These are phyloP conservation scores for Aegilops bicornis DNA, from an alignment of 176 grass and related monocot species.

Conservation along the genomic window DNA sequence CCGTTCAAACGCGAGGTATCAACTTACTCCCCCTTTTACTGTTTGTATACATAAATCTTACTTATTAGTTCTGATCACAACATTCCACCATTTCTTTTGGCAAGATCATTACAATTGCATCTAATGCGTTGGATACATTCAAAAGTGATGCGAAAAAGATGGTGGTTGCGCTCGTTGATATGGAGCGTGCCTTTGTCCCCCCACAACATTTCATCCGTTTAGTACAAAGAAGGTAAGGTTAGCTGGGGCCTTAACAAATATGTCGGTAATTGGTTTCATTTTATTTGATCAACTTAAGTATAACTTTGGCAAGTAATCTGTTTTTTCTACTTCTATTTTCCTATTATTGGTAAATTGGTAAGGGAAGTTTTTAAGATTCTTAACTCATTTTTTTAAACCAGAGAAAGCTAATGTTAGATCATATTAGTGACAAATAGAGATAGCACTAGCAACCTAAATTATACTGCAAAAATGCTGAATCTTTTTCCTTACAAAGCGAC, in stretches of 20 bases:
- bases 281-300: conserved; percentile 9
- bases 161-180: conserved; percentile 97
- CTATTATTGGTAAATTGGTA: conserved; percentile 4
- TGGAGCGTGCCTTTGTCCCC: conserved; percentile 95
- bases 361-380: neutral
- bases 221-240: conserved; percentile 87
- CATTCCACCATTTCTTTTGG: conserved; percentile 28
- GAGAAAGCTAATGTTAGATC: conserved; percentile 7
- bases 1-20: conserved; percentile 94
- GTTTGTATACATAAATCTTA: neutral
- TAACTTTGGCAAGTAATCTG: conserved; percentile 3
- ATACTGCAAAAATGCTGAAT: neutral
- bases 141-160: conserved; percentile 94
- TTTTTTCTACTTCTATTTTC: neutral
- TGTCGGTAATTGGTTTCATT: conserved; percentile 17
- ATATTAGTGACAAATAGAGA: conserved; percentile 3
- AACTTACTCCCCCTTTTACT: conserved; percentile 10
- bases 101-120: conserved; percentile 88
- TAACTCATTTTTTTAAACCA: neutral
- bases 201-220: conserved; percentile 94
- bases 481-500: neutral
- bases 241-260: conserved; percentile 4
- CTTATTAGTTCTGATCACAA: conserved; percentile 34
- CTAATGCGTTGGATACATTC: conserved; percentile 76
- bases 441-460: neutral